phyloP scores from a whole-genome alignment of 2,329 filamentous ascomycete species.

The Berkeleyomyces rouxiae region DNA sequence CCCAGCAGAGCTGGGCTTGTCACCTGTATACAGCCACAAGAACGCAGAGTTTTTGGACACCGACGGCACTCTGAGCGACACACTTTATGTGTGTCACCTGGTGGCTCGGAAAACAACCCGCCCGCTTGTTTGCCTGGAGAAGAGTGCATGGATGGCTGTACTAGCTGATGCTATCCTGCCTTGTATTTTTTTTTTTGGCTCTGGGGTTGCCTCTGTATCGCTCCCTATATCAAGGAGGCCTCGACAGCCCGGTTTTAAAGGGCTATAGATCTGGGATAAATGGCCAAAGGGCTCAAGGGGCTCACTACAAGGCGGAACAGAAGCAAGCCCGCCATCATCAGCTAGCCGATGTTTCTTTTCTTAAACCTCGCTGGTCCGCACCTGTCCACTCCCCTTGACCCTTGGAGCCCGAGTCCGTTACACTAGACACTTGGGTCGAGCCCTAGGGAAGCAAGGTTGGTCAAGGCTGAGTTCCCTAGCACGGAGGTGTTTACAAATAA shows the following conservation, averaged over 20 bases:
- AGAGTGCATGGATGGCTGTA: background rate
- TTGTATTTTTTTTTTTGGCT: too few species aligned
- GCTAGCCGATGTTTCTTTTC: background rate
- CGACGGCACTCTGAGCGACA: background rate
- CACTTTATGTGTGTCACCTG: background rate
- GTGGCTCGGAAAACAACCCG: background rate
- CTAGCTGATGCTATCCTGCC: too few species aligned
- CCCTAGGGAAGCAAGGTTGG: background rate
- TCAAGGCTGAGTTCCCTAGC: background rate
- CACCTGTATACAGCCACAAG: background rate
- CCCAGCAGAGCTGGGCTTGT: background rate
- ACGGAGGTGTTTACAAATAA: too few species aligned
- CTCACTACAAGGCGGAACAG: background rate
- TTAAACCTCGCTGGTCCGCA: background rate
- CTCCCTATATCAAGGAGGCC: background rate
- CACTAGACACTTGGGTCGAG: background rate
- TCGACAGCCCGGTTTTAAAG: background rate
- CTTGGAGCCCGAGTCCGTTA: background rate
- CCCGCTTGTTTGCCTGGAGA: background rate
- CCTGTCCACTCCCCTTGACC: background rate
- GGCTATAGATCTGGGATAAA: background rate
- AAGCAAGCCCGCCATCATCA: background rate
- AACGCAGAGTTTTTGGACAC: background rate
- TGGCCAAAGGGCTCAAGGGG: background rate
- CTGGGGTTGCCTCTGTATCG: too few species aligned